Evolutionary conservation across 2,329 filamentous ascomycete genomes (phyloP).

Genomic region (Aspergillus terreus): DNA sequence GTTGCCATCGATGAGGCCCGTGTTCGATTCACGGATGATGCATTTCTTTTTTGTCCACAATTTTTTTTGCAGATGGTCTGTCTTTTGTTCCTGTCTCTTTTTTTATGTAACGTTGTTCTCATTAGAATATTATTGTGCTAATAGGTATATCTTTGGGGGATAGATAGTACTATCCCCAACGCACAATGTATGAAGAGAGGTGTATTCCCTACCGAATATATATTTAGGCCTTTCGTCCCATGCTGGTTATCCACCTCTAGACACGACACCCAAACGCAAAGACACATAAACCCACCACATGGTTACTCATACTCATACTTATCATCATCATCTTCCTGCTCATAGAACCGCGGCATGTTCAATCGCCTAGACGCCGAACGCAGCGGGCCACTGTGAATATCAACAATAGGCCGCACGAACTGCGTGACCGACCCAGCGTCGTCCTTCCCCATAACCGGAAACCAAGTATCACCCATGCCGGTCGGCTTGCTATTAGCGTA

Average conservation of each 20-base stretch:
- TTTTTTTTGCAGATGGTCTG: no score
- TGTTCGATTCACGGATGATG: conserved; percentile 47
- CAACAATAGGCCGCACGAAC: conserved; percentile 4
- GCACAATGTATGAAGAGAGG: no score
- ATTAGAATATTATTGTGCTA: no score
- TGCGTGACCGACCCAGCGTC: neutral
- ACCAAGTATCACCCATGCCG: conserved; percentile 24
- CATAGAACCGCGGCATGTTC: conserved; percentile 1
- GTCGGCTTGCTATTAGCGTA: conserved; percentile 38
- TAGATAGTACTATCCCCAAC: no score
- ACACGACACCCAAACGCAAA: no score
- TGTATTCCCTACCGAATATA: no score
- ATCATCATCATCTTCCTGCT: neutral
- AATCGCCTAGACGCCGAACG: conserved; percentile 6
- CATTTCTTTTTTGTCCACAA: conserved; percentile 8
- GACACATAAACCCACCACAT: neutral
- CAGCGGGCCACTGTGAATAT: conserved; percentile 1
- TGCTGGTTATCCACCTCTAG: no score
- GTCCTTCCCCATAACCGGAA: neutral
- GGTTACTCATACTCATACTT: conserved; percentile 1
- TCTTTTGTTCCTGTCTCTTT: no score
- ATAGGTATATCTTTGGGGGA: no score
- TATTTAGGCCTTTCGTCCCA: no score
- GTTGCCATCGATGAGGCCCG: conserved; percentile 46
- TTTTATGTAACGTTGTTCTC: no score